A percentile compares a stretch with the other conserved stretches of the same genome.
phyloP scores from a whole-genome alignment of 1,284 basidiomycete species.

The Cryptococcus sp. region DNA sequence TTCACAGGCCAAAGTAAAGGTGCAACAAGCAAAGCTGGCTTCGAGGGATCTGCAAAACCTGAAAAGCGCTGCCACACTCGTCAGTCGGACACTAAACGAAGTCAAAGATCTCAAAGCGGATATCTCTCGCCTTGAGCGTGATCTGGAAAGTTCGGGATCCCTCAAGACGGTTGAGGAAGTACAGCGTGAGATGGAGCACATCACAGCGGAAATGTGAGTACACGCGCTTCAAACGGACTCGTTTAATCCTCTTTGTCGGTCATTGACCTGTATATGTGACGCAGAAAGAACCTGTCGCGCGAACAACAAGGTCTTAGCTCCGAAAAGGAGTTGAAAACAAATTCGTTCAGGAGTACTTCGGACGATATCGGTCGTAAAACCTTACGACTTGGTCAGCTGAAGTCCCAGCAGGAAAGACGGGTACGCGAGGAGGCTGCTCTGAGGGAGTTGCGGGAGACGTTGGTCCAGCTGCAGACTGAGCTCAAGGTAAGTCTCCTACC shows the following conservation, averaged over 20 bases:
- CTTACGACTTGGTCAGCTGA: slow-evolving; percentile 64
- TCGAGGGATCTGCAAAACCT: slow-evolving; percentile 65
- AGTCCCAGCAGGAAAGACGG: slow-evolving; percentile 66
- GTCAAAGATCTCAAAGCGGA: slow-evolving; percentile 67
- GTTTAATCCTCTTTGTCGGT: too few relatives aligned
- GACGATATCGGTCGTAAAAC: slow-evolving; percentile 62
- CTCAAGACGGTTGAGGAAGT: slow-evolving; percentile 81
- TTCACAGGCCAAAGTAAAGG: slow-evolving; percentile 33
- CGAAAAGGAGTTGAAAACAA: slow-evolving; percentile 69
- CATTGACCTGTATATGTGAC: too few relatives aligned
- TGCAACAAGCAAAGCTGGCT: slow-evolving; percentile 45
- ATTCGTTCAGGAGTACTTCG: slow-evolving; percentile 57
- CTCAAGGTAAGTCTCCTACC: slow-evolving; percentile 35
- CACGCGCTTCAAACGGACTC: not conserved
- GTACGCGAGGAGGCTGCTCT: slow-evolving; percentile 64
- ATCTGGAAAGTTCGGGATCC: slow-evolving; percentile 70
- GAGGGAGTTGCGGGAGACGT: slow-evolving; percentile 64
- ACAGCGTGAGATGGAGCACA: slow-evolving; percentile 67
- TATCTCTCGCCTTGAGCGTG: slow-evolving; percentile 66
- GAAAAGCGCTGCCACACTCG: slow-evolving; percentile 65
- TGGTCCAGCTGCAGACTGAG: slow-evolving; percentile 46
- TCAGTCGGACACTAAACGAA: slow-evolving; percentile 68
- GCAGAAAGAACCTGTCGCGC: slow-evolving; percentile 68
- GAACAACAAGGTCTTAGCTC: slow-evolving; percentile 63
- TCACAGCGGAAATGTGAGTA: slow-evolving; percentile 68